phyloP scores from a whole-genome alignment of 2,329 filamentous ascomycete genomes.

The Grosmannia huntii region DNA sequence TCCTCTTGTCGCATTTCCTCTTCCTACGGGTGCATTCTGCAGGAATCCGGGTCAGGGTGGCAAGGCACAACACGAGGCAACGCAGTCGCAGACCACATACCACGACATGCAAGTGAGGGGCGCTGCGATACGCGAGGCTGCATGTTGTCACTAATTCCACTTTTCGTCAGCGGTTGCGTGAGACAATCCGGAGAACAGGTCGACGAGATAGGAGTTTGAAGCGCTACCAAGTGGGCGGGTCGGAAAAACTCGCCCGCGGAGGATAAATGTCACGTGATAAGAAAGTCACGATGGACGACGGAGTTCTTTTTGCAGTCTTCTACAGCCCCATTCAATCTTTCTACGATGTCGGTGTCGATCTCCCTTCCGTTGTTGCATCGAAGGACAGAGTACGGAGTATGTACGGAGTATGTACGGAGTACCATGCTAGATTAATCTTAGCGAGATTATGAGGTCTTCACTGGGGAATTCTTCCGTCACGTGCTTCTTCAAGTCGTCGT shows the following conservation, averaged over 20 bases:
- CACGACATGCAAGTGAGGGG: constrained; percentile 7
- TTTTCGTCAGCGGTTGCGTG: not conserved
- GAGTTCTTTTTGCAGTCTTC: too few species aligned
- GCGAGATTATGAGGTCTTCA: too few species aligned
- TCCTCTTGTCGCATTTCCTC: constrained; percentile 13
- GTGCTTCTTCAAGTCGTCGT: not conserved
- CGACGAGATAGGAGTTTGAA: not conserved
- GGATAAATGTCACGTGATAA: too few species aligned
- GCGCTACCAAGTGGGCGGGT: not conserved
- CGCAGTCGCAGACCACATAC: not conserved
- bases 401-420: too few species aligned
- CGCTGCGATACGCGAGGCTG: constrained; percentile 8
- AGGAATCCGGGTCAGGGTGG: not conserved
- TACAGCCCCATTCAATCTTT: too few species aligned
- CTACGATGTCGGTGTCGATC: too few species aligned
- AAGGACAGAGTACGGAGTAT: too few species aligned
- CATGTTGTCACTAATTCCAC: not conserved
- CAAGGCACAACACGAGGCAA: not conserved
- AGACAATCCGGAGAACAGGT: not conserved
- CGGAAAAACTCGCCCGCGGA: not conserved
- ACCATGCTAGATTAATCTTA: too few species aligned
- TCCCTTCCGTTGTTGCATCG: too few species aligned
- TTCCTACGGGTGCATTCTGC: constrained; percentile 13
- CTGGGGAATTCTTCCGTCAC: not conserved
- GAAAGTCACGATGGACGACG: too few species aligned